phyloP scores from a whole-genome alignment of 2,329 filamentous ascomycete genomes.

The Exophiala aquamarina region DNA sequence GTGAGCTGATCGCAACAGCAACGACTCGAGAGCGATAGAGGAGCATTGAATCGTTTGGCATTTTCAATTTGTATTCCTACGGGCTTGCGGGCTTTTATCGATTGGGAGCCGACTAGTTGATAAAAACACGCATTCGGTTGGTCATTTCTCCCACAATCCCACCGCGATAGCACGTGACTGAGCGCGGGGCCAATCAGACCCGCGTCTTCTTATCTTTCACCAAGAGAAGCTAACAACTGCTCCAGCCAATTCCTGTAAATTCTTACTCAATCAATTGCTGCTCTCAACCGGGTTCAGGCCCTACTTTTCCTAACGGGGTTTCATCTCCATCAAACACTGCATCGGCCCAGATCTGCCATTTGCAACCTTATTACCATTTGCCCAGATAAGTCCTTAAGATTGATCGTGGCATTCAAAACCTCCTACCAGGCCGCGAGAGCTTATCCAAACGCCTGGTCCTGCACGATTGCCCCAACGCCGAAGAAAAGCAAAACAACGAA shows the following conservation, averaged over 20 bases:
- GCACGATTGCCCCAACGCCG: not conserved
- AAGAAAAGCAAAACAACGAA: conserved; percentile 1
- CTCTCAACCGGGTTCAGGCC: not conserved
- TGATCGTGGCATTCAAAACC: not conserved
- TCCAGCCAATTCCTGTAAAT: conserved; percentile 11
- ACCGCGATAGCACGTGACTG: not conserved
- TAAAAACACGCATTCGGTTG: conserved; percentile 1
- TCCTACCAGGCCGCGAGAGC: not conserved
- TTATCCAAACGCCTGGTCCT: not conserved
- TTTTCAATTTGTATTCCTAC: not conserved
- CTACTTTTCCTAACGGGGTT: too few relatives aligned
- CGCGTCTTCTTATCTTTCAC: conserved; percentile 18
- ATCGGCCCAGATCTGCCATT: too few relatives aligned
- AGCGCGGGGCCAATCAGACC: conserved; percentile 5
- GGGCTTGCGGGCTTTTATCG: not conserved
- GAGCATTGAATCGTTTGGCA: not conserved
- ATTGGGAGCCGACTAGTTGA: not conserved
- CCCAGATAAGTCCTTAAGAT: too few relatives aligned
- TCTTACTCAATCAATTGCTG: conserved; percentile 28
- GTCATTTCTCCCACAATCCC: conserved; percentile 2
- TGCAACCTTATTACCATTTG: too few relatives aligned
- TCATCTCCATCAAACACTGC: too few relatives aligned
- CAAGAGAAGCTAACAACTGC: not conserved
- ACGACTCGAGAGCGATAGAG: too few relatives aligned
- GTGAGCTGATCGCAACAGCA: not conserved